Percentiles rank a stretch among this genome's conserved stretches.
These are phyloP conservation scores for Xerocomus minutiporus DNA, from an alignment of 1,284 basidiomycete species.

Conservation along the genomic window DNA sequence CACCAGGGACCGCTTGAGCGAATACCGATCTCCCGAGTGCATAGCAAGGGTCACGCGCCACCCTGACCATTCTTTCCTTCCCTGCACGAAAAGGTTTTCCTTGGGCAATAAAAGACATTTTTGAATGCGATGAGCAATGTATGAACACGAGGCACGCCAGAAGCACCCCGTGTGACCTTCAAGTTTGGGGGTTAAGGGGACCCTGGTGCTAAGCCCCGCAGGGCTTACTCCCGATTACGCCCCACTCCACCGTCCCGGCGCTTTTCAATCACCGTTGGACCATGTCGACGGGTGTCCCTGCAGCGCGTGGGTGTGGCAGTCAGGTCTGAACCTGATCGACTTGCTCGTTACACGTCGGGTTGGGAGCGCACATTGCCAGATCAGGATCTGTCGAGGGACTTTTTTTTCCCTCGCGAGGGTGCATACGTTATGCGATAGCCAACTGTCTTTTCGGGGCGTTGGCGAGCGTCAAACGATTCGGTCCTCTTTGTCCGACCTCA, in stretches of 20 bases:
- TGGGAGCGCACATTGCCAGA: not conserved
- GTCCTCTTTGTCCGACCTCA: too few relatives aligned
- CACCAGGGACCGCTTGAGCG: conserved; percentile 28
- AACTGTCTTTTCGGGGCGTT: too few relatives aligned
- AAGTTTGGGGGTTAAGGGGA: conserved; percentile 23
- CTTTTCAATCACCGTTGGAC: not conserved
- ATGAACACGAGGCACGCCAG: conserved; percentile 30
- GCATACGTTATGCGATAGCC: not conserved
- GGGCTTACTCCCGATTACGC: not conserved
- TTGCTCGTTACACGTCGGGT: not conserved
- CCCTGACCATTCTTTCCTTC: conserved; percentile 17
- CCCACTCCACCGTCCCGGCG: not conserved
- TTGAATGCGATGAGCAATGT: conserved; percentile 5
- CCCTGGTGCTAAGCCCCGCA: conserved; percentile 5
- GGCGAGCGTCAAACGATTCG: too few relatives aligned
- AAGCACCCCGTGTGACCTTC: conserved; percentile 20
- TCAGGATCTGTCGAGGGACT: not conserved
- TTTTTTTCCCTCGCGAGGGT: not conserved
- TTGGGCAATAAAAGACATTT: conserved; percentile 6
- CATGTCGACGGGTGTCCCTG: not conserved
- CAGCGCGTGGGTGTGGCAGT: not conserved
- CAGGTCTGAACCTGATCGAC: not conserved
- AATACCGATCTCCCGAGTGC: not conserved
- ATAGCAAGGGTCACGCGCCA: not conserved
- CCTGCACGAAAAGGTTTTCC: conserved; percentile 23